These are phyloP conservation scores for Leccinum angustisporum DNA, from an alignment of 1,284 basidiomycete species.

Conservation along the genomic window DNA sequence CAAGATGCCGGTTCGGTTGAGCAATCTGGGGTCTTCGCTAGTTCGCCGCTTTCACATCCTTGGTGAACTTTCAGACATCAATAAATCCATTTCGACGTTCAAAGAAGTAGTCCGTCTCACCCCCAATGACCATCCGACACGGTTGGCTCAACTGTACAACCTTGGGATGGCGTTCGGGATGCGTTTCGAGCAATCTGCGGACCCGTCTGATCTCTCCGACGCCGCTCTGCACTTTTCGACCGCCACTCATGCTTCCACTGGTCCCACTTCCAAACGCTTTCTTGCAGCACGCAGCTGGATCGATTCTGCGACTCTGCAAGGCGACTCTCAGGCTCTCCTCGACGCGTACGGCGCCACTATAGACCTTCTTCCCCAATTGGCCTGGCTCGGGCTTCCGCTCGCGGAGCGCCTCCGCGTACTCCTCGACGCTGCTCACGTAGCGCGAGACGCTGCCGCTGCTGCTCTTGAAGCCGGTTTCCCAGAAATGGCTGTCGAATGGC, in stretches of 20 bases:
- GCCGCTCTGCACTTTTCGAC: neutral
- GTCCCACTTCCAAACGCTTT: neutral
- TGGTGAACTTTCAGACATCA: neutral
- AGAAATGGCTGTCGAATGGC: neutral
- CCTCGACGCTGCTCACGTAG: neutral
- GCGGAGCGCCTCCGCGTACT: neutral
- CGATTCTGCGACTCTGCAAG: neutral
- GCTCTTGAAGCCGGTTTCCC: neutral
- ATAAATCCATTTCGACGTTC: neutral
- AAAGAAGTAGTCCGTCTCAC: neutral
- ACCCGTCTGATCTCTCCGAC: neutral
- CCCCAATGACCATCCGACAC: neutral
- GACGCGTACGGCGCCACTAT: neutral
- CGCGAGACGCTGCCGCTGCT: neutral
- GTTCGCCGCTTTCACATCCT: neutral
- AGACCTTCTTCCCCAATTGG: conserved; percentile 1
- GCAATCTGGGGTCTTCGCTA: neutral
- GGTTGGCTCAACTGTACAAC: neutral
- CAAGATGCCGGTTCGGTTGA: neutral
- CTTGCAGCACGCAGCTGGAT: neutral
- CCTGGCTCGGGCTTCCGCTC: conserved; percentile 7
- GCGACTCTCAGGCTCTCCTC: neutral
- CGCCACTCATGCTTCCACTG: neutral
- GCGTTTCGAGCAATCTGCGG: neutral
- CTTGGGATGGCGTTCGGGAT: neutral